phyloP scores from a whole-genome alignment of 225 moss, liverwort and hornwort genomes.

The Asterella californica region DNA sequence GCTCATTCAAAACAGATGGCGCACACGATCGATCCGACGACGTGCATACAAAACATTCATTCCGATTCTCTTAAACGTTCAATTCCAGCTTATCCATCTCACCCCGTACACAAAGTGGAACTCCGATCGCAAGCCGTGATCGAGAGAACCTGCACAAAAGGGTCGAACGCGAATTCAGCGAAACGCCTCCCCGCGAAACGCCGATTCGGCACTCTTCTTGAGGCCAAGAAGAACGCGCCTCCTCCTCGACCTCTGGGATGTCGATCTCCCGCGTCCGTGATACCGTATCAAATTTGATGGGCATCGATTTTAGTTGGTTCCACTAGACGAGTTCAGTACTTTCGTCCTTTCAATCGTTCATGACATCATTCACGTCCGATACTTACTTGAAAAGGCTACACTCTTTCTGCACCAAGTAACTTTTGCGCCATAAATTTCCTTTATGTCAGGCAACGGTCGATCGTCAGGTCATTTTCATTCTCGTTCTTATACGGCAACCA shows the following conservation, averaged over 20 bases:
- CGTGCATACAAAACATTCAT: not conserved
- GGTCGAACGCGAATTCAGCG: not conserved
- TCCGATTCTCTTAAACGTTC: not conserved
- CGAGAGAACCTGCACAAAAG: not conserved
- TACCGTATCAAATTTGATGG: not conserved
- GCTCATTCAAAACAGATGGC: not conserved
- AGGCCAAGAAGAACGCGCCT: not conserved
- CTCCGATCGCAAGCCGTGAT: not conserved
- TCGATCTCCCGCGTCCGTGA: not conserved
- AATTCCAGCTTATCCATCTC: not conserved
- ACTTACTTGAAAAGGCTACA: too few species aligned
- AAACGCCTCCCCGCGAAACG: slow-evolving; percentile 2
- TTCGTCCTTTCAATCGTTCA: too few species aligned
- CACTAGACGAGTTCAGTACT: not conserved
- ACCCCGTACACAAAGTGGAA: not conserved
- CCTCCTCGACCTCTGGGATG: not conserved
- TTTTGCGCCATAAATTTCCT: too few species aligned
- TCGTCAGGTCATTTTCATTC: too few species aligned
- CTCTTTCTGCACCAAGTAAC: too few species aligned
- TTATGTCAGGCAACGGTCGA: too few species aligned
- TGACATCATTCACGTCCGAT: too few species aligned
- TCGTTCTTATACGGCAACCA: too few species aligned
- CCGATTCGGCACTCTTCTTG: not conserved
- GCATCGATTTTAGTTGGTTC: not conserved
- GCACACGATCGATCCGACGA: not conserved